phyloP scores from a whole-genome alignment of 345 rosid genomes.

The Gossypium arboreum region DNA sequence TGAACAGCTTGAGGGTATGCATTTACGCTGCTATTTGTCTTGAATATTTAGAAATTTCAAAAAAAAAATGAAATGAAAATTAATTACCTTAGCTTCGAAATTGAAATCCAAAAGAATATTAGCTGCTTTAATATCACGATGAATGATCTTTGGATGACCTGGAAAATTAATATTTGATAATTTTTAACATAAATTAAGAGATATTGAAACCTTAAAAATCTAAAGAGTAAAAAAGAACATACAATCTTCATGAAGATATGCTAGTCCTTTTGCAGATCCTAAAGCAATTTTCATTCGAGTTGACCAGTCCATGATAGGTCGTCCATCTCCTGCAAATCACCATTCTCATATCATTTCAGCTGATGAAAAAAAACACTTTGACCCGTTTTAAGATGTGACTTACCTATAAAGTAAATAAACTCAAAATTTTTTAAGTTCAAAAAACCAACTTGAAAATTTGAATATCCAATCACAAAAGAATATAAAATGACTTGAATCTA shows the following conservation, averaged over 20 bases:
- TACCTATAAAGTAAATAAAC: no score
- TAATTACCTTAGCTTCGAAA: conserved; percentile 68
- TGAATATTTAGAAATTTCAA: neutral
- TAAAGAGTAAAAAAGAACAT: conserved; percentile 20
- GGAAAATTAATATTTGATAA: neutral
- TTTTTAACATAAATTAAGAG: no score
- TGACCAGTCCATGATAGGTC: conserved; percentile 65
- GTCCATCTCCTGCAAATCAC: conserved; percentile 45
- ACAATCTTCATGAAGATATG: conserved; percentile 97
- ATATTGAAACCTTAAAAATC: no score
- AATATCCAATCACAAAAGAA: no score
- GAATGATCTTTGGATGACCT: conserved; percentile 93
- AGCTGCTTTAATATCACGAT: conserved; percentile 84
- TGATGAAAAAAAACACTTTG: neutral
- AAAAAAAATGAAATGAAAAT: neutral
- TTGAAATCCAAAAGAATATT: conserved; percentile 75
- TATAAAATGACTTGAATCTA: no score
- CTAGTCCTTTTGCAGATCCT: conserved; percentile 92
- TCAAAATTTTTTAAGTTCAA: no score
- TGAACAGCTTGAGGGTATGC: no score
- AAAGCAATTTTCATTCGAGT: conserved; percentile 72
- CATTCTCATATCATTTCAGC: neutral
- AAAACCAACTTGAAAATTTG: no score
- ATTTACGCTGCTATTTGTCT: neutral
- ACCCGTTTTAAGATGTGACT: no score